Conservation (phyloP, 78 protist species). For the Monosiga brevicollis region DNA sequence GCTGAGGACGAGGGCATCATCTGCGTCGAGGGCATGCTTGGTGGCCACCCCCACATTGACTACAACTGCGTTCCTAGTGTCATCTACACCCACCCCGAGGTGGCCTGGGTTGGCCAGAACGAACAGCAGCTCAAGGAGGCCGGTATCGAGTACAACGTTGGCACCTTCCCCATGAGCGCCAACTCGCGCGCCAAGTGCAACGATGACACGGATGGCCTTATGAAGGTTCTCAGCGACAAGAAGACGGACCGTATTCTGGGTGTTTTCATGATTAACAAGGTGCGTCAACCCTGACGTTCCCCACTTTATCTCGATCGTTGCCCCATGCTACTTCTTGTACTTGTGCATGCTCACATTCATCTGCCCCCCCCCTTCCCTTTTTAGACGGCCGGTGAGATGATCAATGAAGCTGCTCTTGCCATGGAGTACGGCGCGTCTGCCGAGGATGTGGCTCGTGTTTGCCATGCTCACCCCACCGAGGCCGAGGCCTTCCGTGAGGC, state of each 20-base stretch:
- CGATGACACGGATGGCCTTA: conserved; percentile 84
- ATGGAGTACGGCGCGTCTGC: conserved; percentile 88
- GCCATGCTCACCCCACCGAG: conserved; percentile 98
- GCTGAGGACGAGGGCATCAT: conserved; percentile 95
- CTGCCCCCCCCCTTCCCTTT: no score
- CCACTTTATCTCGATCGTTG: background rate
- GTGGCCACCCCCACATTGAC: conserved; percentile 88
- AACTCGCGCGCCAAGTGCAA: conserved; percentile 92
- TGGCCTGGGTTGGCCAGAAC: conserved; percentile 96
- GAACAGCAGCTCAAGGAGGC: conserved; percentile 89
- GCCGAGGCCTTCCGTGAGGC: conserved; percentile 98
- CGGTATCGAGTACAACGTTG: conserved; percentile 65
- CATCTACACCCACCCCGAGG: conserved; percentile 99
- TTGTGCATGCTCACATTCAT: background rate
- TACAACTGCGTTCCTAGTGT: conserved; percentile 96
- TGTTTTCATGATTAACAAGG: conserved; percentile 82
- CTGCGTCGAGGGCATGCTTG: conserved; percentile 60
- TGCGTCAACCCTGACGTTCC: background rate
- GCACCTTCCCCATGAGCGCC: conserved; percentile 93
- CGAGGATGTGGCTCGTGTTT: conserved; percentile 90
- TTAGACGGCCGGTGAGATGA: conserved; percentile 84
- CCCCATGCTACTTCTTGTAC: background rate
- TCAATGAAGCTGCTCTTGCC: conserved; percentile 85
- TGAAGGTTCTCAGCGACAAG: conserved; percentile 76
- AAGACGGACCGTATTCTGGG: conserved; percentile 85